Base-by-base conservation (phyloP, 2,329 filamentous ascomycete species). In the Cordyceps tenuipes region DNA sequence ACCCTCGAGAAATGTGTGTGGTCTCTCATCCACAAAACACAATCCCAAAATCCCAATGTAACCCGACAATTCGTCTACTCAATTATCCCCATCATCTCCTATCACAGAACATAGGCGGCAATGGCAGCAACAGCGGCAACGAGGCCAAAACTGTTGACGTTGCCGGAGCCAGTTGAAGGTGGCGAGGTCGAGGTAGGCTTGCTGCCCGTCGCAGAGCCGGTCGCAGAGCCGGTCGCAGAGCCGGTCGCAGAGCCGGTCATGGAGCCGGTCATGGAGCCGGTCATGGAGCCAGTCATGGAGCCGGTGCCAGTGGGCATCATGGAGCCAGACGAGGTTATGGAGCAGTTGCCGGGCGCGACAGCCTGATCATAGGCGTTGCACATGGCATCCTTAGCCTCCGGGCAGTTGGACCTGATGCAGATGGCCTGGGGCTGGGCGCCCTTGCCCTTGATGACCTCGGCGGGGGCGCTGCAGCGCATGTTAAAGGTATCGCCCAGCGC, bases 381-480 rank as follows among this genome's bases (percentile, higher is more conserved):
- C 6, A 72, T 73, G 7, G 76, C 69, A 55, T 79, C 76, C 7
- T 70, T 63, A 15, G 79, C 74, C 13, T 79, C 54, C 1, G 77
- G 77, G 69, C 82, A 85, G 44, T 73, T 71, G 8, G 65, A 57
- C 44, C 75, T 76, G 64, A 78, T 78, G 73, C 83, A 86, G 64
- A 86, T 82, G 59, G 77, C 73, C 70, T 86, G 81, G 23, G 81
- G 72, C 65, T 80, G 74, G 10, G 74, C 62, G 6, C 74, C 74
- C 60, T 79, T 75, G 6, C 71, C 66, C 21, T 76, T 71, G 58
- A 83, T 74, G 54, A 80, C 75, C 3, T 73, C 73, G 1, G 73
- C 71, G 19, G 76, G 66, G 0, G 81, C 75, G 2, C 73, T 68
- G 70, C 84, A 86, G 56, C 75, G 73, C 68, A 77, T 74, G 60